Conservation (phyloP, 805 yeast species). For the Candida schatavii region DNA sequence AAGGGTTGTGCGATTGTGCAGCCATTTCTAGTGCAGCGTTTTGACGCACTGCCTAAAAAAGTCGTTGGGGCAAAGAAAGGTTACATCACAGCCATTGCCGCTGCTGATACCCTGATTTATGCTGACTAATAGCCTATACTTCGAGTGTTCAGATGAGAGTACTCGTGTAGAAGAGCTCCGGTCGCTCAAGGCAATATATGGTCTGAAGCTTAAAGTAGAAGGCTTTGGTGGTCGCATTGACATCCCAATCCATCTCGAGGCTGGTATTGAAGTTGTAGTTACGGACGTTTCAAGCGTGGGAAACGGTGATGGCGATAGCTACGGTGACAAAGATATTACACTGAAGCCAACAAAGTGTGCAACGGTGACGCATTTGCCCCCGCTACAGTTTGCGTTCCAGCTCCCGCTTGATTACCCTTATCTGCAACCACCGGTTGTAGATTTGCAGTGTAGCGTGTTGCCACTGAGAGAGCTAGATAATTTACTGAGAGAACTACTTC, state of each 20-base stretch:
- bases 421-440: conserved; percentile 20
- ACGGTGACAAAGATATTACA: too few relatives aligned
- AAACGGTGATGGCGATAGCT: neutral
- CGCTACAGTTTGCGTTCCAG: conserved; percentile 22
- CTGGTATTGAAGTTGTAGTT: neutral
- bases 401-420: conserved; percentile 38
- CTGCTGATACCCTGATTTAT: too few relatives aligned
- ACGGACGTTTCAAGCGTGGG: neutral
- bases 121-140: too few relatives aligned
- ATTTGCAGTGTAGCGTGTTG: conserved; percentile 31
- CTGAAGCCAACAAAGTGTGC: too few relatives aligned
- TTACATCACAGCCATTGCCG: too few relatives aligned
- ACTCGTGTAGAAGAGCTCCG: conserved; percentile 36
- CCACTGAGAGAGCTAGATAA: conserved; percentile 9
- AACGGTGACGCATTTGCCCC: conserved; percentile 25
- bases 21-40: too few relatives aligned
- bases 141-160: too few relatives aligned
- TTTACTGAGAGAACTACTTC: conserved; percentile 16
- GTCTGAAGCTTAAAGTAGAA: conserved; percentile 24
- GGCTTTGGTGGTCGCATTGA: conserved; percentile 21
- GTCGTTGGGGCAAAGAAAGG: too few relatives aligned
- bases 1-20: too few relatives aligned
- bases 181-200: conserved; percentile 40
- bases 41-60: too few relatives aligned
- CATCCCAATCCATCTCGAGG: conserved; percentile 16